Evolutionary conservation across 2,329 filamentous ascomycete genomes (phyloP), one percentile per base, ranked within the genome.

Genomic region (Verticillium dahliae): DNA sequence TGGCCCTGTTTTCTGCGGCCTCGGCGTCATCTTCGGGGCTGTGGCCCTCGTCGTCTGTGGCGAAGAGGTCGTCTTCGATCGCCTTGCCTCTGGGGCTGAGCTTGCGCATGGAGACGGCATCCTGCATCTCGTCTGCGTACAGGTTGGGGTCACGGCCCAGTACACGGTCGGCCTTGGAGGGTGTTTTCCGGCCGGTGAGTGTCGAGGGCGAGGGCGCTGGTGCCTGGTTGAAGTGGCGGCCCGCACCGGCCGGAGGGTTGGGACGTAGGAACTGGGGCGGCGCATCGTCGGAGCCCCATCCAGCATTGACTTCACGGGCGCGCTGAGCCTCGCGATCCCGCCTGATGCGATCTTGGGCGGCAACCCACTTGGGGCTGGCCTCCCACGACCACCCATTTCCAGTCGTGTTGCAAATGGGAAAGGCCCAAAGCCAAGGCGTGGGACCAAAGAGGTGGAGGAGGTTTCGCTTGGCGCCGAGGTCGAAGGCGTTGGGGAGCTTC

Each of bases 331-430:
- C 79, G 56, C 86, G 77, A 63, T 88, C 85, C 10, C 70, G 67
- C 4, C 78, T 76, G n/a, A 92, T 80, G 22, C 78, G 78, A 6
- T 92, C 87, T 54, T 88, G 81, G 4, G 88, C 90, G 39, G 88
- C 86, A 2, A 90, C 65, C 90, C 95, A 99, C 66, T 85, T 86
- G 1, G 85, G 82, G 70, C 87, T 96, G 1, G 93, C 85, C 69
- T 97, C 92, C 95, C 95, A 99, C 55, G 81, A 83, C 94, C 94
- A 99, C 27, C 95, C 95, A 73, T 99, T 91, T 38, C 94, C 94
- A 0, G 86, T 90, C 1, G 92, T 96, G 70, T 90, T 98, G 73
- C 85, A 86, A 56, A 98, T 78, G 0, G 95, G 95, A 1, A 98
- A 64, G 34, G 81, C 77, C 94, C 95, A 98, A 9, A 95, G 79